Evolutionary conservation across 1,284 basidiomycete genomes (phyloP), one percentile per base, ranked within the genome.

Genomic region (Mrakiaceae sp.): DNA sequence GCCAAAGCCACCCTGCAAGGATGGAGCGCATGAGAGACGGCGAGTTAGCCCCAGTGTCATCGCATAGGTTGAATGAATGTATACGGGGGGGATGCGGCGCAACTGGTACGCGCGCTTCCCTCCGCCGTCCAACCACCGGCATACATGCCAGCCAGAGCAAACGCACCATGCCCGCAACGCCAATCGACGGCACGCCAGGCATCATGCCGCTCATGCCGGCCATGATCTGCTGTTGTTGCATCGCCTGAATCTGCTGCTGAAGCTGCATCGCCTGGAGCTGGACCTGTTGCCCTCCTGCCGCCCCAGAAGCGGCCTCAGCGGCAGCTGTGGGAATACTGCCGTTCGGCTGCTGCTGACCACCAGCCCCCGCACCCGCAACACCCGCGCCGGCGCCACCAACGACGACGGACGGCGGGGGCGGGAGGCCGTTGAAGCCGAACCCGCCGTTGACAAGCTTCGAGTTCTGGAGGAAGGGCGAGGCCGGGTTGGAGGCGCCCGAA

Each of bases 211-310:
- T 53, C 52, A 27, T n/a, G 16, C 40, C 52, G 16, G 16, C 16
- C 52, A 53, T 53, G n/a, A 53, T 10, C 52, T 66, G 58, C 56
- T 66, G 64, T 9, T 55, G 60, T 49, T 60, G 61, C 40, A 66
- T 55, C 11, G 62, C 56, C 44, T 54, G 53, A 40, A 66, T 66
- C 50, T 66, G 64, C 11, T 50, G 27, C 42, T 54, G 51, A 40
- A 54, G n/a, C 51, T 55, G 60, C n/a, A 44, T 50, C 54, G 47
- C 44, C 43, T 66, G 61, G n/a, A 63, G 62, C 53, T 66, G 61
- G n/a, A 59, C 10, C 43, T 60, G 63, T 44, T 64, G 27, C 27
- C 27, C 27, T 27, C 27, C 27, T 27, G 27, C 27, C 27, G 27
- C 27, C 27, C 27, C 27, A 27, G 27, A 27, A 27, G 27, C 27